A percentile compares a stretch with the other conserved stretches of the same genome.
These are phyloP conservation scores for Exophiala viscosa DNA, from an alignment of 2,329 filamentous ascomycete genomes.

Conservation along the genomic window DNA sequence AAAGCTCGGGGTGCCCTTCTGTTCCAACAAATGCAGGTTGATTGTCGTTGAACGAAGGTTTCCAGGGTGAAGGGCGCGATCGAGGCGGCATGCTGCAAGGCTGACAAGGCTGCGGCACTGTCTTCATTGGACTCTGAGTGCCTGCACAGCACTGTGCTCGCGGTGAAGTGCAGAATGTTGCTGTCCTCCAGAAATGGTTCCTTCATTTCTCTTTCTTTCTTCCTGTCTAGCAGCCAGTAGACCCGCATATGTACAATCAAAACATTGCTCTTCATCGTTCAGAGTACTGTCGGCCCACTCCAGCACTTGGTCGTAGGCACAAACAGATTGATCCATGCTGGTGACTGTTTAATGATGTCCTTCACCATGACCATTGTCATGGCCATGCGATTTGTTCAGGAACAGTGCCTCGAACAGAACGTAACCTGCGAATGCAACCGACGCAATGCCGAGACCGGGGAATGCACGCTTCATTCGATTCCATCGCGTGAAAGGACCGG, in stretches of 20 bases:
- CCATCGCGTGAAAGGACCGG: constrained; percentile 77
- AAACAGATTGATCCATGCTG: constrained; percentile 1
- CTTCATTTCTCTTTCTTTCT: not conserved
- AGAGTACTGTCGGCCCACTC: constrained; percentile 17
- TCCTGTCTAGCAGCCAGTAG: not conserved
- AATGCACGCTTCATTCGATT: constrained; percentile 86
- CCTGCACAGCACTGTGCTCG: not conserved
- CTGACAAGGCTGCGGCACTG: constrained; percentile 3
- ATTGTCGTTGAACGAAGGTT: constrained; percentile 3
- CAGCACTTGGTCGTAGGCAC: constrained; percentile 27
- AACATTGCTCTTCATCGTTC: constrained; percentile 1
- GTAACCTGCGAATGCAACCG: constrained; percentile 85
- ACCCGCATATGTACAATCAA: constrained; percentile 17
- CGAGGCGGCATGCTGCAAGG: constrained; percentile 1
- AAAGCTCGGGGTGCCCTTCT: not conserved
- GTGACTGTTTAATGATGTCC: constrained; percentile 14
- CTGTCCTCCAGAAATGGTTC: not conserved
- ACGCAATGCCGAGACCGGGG: constrained; percentile 87
- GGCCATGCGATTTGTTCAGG: constrained; percentile 66
- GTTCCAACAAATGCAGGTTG: not conserved
- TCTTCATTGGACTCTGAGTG: not conserved
- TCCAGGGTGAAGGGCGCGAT: too few species aligned
- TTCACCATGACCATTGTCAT: constrained; percentile 53
- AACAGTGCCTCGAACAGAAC: constrained; percentile 88
- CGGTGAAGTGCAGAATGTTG: not conserved